phyloP scores from a whole-genome alignment of 176 grass and related monocot genomes.

The Oryza longistaminata region DNA sequence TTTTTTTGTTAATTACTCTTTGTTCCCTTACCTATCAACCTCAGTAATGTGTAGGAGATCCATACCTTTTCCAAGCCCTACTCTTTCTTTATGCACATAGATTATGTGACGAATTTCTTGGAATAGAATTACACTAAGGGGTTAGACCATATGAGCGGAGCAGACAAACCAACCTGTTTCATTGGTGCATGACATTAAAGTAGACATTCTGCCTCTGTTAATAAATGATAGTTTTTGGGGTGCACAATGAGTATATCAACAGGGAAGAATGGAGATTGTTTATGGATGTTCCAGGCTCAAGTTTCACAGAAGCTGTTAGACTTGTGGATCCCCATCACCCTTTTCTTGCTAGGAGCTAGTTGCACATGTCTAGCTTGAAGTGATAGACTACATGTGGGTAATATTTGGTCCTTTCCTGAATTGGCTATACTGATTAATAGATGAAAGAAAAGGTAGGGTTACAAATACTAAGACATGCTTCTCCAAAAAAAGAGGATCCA shows the following conservation, averaged over 20 bases:
- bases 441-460: not conserved
- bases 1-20: not conserved
- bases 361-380: not conserved
- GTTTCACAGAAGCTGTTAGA: not conserved
- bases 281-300: not conserved
- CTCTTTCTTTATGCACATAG: not conserved
- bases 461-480: not conserved
- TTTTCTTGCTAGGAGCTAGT: not conserved
- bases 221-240: not conserved
- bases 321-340: not conserved
- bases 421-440: conserved; percentile 8
- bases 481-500: not conserved
- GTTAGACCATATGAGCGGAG: not conserved
- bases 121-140: not conserved
- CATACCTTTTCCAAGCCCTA: not conserved
- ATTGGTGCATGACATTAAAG: not conserved
- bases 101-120: not conserved
- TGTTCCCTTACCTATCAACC: not conserved
- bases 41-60: not conserved
- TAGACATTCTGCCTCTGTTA: not conserved
- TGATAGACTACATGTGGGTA: not conserved
- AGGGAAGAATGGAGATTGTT: not conserved
- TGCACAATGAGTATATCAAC: not conserved
- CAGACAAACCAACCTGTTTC: not conserved
- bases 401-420: not conserved